Evolutionary conservation across 2,329 filamentous ascomycete species (phyloP), one percentile per base, ranked within the genome.

Genomic region (Dactylonectria estremocensis): DNA sequence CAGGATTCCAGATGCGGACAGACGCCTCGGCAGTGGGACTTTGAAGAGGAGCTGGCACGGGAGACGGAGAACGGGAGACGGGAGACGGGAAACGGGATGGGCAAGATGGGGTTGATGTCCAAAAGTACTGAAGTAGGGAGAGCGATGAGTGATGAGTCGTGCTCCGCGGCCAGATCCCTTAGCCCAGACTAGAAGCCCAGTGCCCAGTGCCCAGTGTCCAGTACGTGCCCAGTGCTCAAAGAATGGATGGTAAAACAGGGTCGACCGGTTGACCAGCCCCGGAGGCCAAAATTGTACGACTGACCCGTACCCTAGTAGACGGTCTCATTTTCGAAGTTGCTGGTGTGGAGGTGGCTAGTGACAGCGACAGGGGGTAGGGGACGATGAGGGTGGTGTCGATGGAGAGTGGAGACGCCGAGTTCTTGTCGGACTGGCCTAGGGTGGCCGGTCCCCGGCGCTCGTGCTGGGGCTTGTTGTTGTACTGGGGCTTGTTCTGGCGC

Each of bases 291-390:
- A 73, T 74, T 76, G 73, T 64, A 76, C 74, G 69, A 76, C 74
- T 74, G 74, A 74, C 74, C 70, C 64, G 49, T 67, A 74, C 74
- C 74, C 74, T 69, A 68, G 74, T 74, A 73, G 64, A 67, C 71
- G 62, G 70, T 76, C 72, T 75, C 74, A 69, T 72, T 76, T 70
- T 72, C 69, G 72, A 74, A 64, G 74, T 76, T 70, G 67, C 72
- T 74, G 74, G 73, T 76, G 74, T 76, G 74, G 74, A 76, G 74
- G 74, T 76, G 74, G 74, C 74, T 76, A 76, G 74, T 76, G 74
- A 74, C 68, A 74, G 72, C 56, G 73, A 73, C 74, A 65, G 74
- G 74, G 74, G 72, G 58, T 59, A 28, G 40, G 16, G 16, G 65
- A 72, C 71, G 73, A 74, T 73, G 72, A 74, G 72, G 72, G 72